These are phyloP conservation scores for Mortierella sp. DNA, from an alignment of 371 early-diverging fungal species.

Conservation along the genomic window DNA sequence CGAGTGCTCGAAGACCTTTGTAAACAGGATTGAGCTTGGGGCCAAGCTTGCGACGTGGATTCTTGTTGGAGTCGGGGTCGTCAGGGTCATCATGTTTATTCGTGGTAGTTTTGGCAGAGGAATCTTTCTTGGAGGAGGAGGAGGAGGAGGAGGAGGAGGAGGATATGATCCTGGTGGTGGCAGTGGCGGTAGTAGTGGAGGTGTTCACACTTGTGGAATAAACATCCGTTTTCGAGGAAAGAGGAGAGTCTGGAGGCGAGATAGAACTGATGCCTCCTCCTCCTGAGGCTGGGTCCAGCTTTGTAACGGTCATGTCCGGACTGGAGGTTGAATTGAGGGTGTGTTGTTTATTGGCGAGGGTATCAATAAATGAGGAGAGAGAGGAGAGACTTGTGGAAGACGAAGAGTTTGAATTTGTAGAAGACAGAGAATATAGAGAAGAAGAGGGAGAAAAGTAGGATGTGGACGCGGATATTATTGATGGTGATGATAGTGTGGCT, in stretches of 20 bases:
- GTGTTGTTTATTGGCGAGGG: constrained; percentile 6
- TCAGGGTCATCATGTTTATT: constrained; percentile 11
- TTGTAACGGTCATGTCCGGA: constrained; percentile 41
- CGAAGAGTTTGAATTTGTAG: constrained; percentile 10
- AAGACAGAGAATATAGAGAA: constrained; percentile 7
- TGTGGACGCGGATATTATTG: constrained; percentile 2
- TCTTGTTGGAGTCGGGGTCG: constrained; percentile 4
- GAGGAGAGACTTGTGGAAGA: constrained; percentile 25
- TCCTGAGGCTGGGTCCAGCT: constrained; percentile 26
- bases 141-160: neutral
- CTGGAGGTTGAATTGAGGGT: neutral
- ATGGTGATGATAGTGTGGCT: constrained; percentile 15
- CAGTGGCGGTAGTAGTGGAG: constrained; percentile 16
- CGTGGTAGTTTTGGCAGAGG: constrained; percentile 1
- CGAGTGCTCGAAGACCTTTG: constrained; percentile 35
- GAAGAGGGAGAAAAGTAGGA: constrained; percentile 10
- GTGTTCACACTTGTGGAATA: constrained; percentile 1
- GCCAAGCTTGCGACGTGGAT: constrained; percentile 14
- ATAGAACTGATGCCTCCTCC: constrained; percentile 10
- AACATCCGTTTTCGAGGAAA: constrained; percentile 14
- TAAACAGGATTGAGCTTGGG: constrained; percentile 53
- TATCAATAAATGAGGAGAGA: constrained; percentile 4
- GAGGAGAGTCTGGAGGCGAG: constrained; percentile 21
- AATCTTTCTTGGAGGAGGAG: neutral
- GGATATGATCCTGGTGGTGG: constrained; percentile 14